A percentile compares a stretch with the other conserved stretches of the same genome.
Conservation (phyloP, 352 stramenopile genomes). For the Globisporangium paddicum region DNA sequence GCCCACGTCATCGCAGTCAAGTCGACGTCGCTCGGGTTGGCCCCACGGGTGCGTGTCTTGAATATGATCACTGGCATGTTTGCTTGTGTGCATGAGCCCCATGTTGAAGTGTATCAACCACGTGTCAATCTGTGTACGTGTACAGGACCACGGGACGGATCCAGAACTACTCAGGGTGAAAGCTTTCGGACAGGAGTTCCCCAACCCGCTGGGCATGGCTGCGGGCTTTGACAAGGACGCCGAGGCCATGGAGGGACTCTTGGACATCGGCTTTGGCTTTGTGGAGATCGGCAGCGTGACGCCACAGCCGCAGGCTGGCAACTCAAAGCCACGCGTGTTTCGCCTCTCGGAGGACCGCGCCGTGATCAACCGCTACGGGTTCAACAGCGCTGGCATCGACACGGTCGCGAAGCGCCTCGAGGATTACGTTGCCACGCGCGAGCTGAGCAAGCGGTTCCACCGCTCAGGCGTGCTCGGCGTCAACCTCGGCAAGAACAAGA, state of each 20-base stretch:
- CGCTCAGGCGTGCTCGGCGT: constrained; percentile 89
- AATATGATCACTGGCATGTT: not conserved
- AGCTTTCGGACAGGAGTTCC: constrained; percentile 71
- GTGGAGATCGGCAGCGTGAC: constrained; percentile 96
- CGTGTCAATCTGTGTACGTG: too few relatives aligned
- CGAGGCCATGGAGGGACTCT: constrained; percentile 89
- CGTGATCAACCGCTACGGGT: constrained; percentile 98
- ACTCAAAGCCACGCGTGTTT: constrained; percentile 96
- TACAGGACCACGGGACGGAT: constrained; percentile 41
- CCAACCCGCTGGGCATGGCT: constrained; percentile 93
- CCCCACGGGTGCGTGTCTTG: constrained; percentile 41
- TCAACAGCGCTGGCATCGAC: constrained; percentile 94
- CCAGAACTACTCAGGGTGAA: constrained; percentile 48
- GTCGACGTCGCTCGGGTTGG: constrained; percentile 63
- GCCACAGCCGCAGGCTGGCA: constrained; percentile 91
- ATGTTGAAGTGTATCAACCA: constrained; percentile 3
- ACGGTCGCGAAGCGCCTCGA: constrained; percentile 69
- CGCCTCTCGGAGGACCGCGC: constrained; percentile 91
- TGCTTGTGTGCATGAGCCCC: too few relatives aligned
- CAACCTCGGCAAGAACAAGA: constrained; percentile 99
- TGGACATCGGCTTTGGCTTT: constrained; percentile 94
- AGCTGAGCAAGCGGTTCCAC: constrained; percentile 27
- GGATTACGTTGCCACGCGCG: constrained; percentile 42
- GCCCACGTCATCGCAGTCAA: constrained; percentile 85
- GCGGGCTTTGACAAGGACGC: constrained; percentile 98